Evolutionary conservation across 2,329 filamentous ascomycete genomes (phyloP).

Genomic region (Zymoseptoria pseudotritici): DNA sequence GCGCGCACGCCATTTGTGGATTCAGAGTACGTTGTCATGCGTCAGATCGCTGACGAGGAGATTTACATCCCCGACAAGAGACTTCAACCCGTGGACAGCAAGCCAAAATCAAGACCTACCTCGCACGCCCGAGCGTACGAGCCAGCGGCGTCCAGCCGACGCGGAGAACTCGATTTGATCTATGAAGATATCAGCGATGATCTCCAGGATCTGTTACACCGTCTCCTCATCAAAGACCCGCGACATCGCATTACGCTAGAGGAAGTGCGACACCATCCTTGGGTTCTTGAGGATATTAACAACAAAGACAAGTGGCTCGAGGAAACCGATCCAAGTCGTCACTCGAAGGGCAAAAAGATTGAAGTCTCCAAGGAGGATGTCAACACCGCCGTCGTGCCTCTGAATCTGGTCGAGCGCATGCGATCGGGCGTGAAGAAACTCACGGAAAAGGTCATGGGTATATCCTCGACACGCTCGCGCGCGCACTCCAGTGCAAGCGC

Average conservation of each 20-base stretch:
- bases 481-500: conserved; percentile 47
- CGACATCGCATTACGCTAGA: conserved; percentile 78
- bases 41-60: conserved; percentile 84
- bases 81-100: conserved; percentile 60
- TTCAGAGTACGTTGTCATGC: conserved; percentile 87
- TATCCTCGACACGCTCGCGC: conserved; percentile 27
- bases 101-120: conserved; percentile 38
- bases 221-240: conserved; percentile 83
- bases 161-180: conserved; percentile 67
- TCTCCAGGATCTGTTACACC: conserved; percentile 67
- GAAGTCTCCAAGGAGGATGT: conserved; percentile 88
- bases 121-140: conserved; percentile 41
- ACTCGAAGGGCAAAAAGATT: conserved; percentile 74
- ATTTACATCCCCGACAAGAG: conserved; percentile 78
- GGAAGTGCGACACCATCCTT: conserved; percentile 89
- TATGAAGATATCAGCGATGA: conserved; percentile 82
- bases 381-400: conserved; percentile 79
- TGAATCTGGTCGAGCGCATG: conserved; percentile 79
- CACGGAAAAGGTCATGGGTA: conserved; percentile 39
- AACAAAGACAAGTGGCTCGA: conserved; percentile 81
- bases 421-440: conserved; percentile 58
- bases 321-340: conserved; percentile 77
- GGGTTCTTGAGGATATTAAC: conserved; percentile 73
- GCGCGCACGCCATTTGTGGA: conserved; percentile 90
- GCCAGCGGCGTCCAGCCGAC: conserved; percentile 53